A percentile compares a stretch with the other conserved stretches of the same genome.
Evolutionary conservation across 495 filamentous ascomycete genomes (phyloP).

Genomic region (Opeltia flavorubescens): DNA sequence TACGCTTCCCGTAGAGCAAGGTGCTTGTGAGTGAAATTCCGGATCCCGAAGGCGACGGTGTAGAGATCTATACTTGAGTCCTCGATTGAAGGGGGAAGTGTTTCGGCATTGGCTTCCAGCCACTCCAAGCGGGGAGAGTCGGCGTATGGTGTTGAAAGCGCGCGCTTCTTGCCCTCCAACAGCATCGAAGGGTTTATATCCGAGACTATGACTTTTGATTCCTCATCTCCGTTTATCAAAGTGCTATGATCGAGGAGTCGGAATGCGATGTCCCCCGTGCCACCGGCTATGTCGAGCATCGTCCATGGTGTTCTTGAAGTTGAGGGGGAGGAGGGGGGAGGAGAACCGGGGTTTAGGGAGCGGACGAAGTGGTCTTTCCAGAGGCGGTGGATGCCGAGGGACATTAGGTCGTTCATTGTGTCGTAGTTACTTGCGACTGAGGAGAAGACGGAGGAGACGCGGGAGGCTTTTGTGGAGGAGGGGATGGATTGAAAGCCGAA

Average conservation of each 20-base stretch:
- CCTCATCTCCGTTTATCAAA: slow-evolving; percentile 61
- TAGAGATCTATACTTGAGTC: slow-evolving; percentile 68
- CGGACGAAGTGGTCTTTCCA: slow-evolving; percentile 99
- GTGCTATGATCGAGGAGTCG: slow-evolving; percentile 85
- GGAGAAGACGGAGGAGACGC: slow-evolving; percentile 68
- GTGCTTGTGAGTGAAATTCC: slow-evolving; percentile 86
- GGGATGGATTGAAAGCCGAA: slow-evolving; percentile 88
- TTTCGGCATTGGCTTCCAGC: slow-evolving; percentile 82
- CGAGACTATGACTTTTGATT: slow-evolving; percentile 70
- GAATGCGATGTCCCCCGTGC: slow-evolving; percentile 96
- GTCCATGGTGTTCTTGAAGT: slow-evolving; percentile 41
- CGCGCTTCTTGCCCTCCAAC: slow-evolving; percentile 68
- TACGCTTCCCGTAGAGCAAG: slow-evolving; percentile 65
- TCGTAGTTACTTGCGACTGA: slow-evolving; percentile 87
- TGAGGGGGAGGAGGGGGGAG: slow-evolving; percentile 33
- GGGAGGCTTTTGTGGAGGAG: slow-evolving; percentile 64
- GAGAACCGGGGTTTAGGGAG: slow-evolving; percentile 72
- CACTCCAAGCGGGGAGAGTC: slow-evolving; percentile 51
- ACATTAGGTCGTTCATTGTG: slow-evolving; percentile 99
- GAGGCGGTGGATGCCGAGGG: slow-evolving; percentile 84
- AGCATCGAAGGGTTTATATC: slow-evolving; percentile 97
- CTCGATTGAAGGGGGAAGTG: slow-evolving; percentile 46
- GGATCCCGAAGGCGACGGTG: slow-evolving; percentile 94
- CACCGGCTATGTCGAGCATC: slow-evolving; percentile 94
- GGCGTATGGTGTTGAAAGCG: slow-evolving; percentile 43